Evolutionary conservation across 1,284 basidiomycete species (phyloP).

Genomic region (Microstroma glucosiphilum): DNA sequence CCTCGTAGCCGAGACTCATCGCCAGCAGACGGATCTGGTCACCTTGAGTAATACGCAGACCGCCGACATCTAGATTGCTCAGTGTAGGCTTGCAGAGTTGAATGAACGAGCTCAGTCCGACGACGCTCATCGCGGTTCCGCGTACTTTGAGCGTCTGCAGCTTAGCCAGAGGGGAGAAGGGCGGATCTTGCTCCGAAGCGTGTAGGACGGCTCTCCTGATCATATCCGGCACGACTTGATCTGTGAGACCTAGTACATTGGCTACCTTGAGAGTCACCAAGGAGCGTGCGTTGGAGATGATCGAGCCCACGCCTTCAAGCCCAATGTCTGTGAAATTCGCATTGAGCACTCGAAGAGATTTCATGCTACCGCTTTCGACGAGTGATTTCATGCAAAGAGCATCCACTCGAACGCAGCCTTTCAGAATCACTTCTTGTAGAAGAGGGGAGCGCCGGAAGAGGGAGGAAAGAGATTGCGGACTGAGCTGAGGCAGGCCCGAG

Average conservation of each 20-base stretch:
- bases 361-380: neutral
- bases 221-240: neutral
- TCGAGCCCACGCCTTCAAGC: neutral
- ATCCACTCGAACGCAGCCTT: slow-evolving; percentile 1
- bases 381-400: neutral
- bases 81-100: neutral
- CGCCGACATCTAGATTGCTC: neutral
- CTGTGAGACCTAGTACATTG: neutral
- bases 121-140: neutral
- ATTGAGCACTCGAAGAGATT: neutral
- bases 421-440: neutral
- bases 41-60: neutral
- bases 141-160: slow-evolving; percentile 6
- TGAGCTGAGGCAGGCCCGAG: neutral
- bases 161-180: neutral
- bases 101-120: neutral
- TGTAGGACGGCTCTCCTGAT: neutral
- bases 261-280: neutral
- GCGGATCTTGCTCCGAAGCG: neutral
- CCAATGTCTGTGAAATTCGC: slow-evolving; percentile 6
- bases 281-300: neutral
- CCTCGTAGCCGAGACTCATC: slow-evolving; percentile 1
- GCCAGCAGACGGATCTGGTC: neutral
- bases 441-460: neutral
- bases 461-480: neutral